A percentile compares a stretch with the other conserved stretches of the same genome.
phyloP scores from a whole-genome alignment of 345 rosid species.

The Moricandia moricandioides region DNA sequence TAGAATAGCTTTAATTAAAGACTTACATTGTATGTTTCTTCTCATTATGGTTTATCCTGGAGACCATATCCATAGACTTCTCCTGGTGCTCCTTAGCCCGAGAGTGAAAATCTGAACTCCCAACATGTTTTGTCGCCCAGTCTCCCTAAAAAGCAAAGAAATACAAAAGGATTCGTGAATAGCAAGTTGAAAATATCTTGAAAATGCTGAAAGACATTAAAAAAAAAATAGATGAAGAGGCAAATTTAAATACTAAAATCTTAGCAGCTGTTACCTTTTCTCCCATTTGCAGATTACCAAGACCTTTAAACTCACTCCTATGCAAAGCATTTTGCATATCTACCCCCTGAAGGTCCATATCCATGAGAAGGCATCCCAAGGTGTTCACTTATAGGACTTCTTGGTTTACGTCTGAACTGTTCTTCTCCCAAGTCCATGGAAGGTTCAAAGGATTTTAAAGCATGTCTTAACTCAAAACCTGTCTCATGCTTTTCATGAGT shows the following conservation, averaged over 20 bases:
- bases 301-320: neutral
- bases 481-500: neutral
- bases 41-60: neutral
- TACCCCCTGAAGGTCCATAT: neutral
- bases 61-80: conserved; percentile 46
- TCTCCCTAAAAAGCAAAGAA: conserved; percentile 43
- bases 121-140: conserved; percentile 45
- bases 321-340: neutral
- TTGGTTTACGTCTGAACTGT: neutral
- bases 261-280: conserved; percentile 13
- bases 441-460: neutral
- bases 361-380: neutral
- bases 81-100: conserved; percentile 76
- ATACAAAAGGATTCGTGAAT: neutral
- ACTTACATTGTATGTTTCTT: conserved; percentile 59
- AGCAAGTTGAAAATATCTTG: neutral
- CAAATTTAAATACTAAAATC: neutral
- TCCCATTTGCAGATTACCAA: neutral
- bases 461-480: neutral
- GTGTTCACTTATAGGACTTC: neutral
- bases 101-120: conserved; percentile 68
- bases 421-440: neutral
- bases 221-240: neutral
- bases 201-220: neutral
- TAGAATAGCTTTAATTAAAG: neutral